Base-by-base conservation (phyloP, 2,329 filamentous ascomycete species). In the Samsoniella hepiali region DNA sequence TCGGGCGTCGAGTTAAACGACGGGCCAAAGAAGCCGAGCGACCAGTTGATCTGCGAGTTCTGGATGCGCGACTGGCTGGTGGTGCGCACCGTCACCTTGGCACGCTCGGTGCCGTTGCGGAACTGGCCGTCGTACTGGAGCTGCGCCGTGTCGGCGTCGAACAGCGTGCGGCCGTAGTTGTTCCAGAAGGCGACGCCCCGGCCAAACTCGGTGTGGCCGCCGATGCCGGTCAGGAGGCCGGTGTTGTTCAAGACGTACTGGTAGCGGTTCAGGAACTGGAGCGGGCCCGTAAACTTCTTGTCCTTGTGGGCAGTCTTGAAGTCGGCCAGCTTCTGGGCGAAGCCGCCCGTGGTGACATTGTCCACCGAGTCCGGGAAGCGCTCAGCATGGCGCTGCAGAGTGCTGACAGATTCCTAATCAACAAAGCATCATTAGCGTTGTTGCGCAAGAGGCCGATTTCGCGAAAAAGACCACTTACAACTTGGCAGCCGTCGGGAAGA, bases 251-350 rank as follows among this genome's bases (percentile, higher is more conserved):
- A 67, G 15, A 75, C 68, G 67, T 84, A 84, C 31, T 74, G 67
- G 74, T 84, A 85, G 42, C 72, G 69, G 67, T 85, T 85, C 58
- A 86, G 69, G 67, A 86, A 86, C 11, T 71, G 68, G 47, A 86
- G 70, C 1, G 82, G 79, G 0, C 83, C 83, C 0, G 73, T 50
- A 58, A 81, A 29, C 68, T 67, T 68, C 0, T 73, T 67, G 60
- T 79, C 74, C 1, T 72, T 66, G 6, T 71, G 70, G 31, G 77
- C 78, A 38, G 6, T 7, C n/a, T n/a, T 10, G 68, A 77, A 81
- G 62, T 81, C 81, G 29, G 68, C 65, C 1, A 85, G 68, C 69
- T 85, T 85, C 15, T 73, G 68, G 1, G 75, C 79, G 65, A 86
- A 85, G 13, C 72, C 68, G 51, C 76, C 75, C 65, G 84, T 78